A percentile compares a stretch with the other conserved stretches of the same genome.
Evolutionary conservation across 176 grass and related monocot species (phyloP).

Genomic region (Aegilops umbellulata): DNA sequence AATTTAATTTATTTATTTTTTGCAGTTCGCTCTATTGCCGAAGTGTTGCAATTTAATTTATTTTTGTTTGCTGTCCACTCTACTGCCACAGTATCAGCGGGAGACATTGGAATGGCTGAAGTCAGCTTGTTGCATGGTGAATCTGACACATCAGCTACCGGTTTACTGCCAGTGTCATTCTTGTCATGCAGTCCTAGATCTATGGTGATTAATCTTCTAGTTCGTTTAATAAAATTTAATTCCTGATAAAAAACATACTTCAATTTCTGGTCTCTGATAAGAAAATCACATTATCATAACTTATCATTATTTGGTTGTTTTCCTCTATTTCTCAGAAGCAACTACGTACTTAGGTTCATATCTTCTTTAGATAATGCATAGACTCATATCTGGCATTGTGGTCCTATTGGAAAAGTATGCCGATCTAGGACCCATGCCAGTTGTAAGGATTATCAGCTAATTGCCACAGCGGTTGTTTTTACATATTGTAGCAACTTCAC

Average conservation of each 20-base stretch:
- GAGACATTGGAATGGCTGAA: constrained; percentile 40
- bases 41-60: constrained; percentile 11
- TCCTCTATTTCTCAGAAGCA: neutral
- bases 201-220: constrained; percentile 43
- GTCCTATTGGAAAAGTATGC: neutral
- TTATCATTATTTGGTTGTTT: neutral
- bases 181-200: constrained; percentile 46
- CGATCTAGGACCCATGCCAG: neutral
- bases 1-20: neutral
- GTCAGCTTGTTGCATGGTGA: constrained; percentile 39
- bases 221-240: neutral
- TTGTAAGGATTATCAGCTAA: constrained; percentile 19
- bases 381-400: neutral
- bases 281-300: neutral
- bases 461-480: neutral
- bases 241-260: neutral
- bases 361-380: neutral
- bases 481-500: neutral
- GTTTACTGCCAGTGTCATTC: constrained; percentile 47
- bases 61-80: constrained; percentile 36
- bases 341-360: constrained; percentile 2
- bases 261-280: neutral
- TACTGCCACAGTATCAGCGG: constrained; percentile 22
- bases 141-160: constrained; percentile 23
- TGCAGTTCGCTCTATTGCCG: constrained; percentile 32